Evolutionary conservation across 495 filamentous ascomycete genomes (phyloP).

Genomic region (Polyplosphaeria fusca): DNA sequence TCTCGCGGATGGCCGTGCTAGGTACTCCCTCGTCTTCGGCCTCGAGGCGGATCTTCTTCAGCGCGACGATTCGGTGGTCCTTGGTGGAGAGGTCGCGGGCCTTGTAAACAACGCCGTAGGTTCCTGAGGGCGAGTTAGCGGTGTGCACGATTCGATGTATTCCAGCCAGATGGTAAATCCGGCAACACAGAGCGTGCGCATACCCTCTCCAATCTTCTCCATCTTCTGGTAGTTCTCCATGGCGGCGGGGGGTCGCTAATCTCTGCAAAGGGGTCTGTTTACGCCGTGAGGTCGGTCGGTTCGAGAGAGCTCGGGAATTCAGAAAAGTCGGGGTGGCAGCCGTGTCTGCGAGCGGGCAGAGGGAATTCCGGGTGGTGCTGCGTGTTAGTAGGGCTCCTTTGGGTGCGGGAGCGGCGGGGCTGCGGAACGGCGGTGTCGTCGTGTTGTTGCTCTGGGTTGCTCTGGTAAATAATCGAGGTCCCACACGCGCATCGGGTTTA

Average conservation of each 20-base stretch:
- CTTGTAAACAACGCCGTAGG: conserved; percentile 76
- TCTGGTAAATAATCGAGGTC: no score
- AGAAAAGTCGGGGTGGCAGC: neutral
- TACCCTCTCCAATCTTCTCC: conserved; percentile 99
- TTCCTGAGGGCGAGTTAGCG: conserved; percentile 34
- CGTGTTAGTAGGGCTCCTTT: conserved; percentile 8
- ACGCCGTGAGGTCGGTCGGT: neutral
- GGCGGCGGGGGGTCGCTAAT: neutral
- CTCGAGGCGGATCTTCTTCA: conserved; percentile 99
- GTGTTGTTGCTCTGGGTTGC: conserved; percentile 10
- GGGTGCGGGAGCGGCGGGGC: neutral
- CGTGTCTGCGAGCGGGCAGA: neutral
- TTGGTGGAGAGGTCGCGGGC: conserved; percentile 93
- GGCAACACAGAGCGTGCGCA: neutral
- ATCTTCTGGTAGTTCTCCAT: conserved; percentile 99
- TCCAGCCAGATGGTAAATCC: no score
- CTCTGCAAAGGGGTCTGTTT: neutral
- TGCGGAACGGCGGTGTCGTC: conserved; percentile 1
- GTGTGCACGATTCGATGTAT: neutral
- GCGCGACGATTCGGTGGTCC: conserved; percentile 75
- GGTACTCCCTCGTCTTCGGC: conserved; percentile 93
- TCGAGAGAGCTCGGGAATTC: neutral
- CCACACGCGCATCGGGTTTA: conserved; percentile 7
- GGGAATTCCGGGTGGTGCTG: neutral
- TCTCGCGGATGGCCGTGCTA: conserved; percentile 97